Evolutionary conservation across 192 early-diverging fungal genomes (phyloP), one percentile per base, ranked within the genome.

Genomic region (Globomyces pollinis-pini): DNA sequence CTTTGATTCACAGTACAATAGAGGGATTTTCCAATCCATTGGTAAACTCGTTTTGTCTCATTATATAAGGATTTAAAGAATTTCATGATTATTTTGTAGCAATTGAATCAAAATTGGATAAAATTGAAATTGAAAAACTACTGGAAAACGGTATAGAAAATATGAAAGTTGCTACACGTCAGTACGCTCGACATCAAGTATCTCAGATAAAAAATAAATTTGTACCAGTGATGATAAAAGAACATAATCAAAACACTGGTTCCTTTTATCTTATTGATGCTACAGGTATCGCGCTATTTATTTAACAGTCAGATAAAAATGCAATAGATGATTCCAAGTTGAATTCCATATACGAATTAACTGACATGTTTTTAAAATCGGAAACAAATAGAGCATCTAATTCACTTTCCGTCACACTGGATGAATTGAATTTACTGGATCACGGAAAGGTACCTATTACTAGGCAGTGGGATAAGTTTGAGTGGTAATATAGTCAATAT

Each of bases 51-150:
- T n/a, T n/a, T n/a, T n/a, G n/a, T n/a, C n/a, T n/a, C n/a, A n/a
- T n/a, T n/a, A n/a, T n/a, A n/a, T n/a, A n/a, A n/a, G n/a, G 93
- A 0, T 94, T 91, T 63, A 90, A 93, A 59, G 92, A 94, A 60
- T 93, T 93, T 64, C 73, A 84, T 31, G 63, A 71, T 3, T 92
- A 91, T 52, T 72, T 93, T 26, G 53, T n/a, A n/a, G n/a, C n/a
- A n/a, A n/a, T n/a, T n/a, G n/a, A 39, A 0, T 9, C 42, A 3
- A 26, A 54, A 29, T 41, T 15, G 1, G 38, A 76, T 0, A 71
- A 75, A 16, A 23, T 39, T 5, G 67, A 87, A n/a, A 76, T 73
- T 32, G 6, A 24, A 2, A 62, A 79, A 8, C n/a, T n/a, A n/a
- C n/a, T n/a, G n/a, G n/a, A n/a, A n/a, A n/a, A n/a, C n/a, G 85